A percentile compares a stretch with the other conserved stretches of the same genome.
Conservation (phyloP, 345 rosid genomes). For the Euphorbia lathyris region DNA sequence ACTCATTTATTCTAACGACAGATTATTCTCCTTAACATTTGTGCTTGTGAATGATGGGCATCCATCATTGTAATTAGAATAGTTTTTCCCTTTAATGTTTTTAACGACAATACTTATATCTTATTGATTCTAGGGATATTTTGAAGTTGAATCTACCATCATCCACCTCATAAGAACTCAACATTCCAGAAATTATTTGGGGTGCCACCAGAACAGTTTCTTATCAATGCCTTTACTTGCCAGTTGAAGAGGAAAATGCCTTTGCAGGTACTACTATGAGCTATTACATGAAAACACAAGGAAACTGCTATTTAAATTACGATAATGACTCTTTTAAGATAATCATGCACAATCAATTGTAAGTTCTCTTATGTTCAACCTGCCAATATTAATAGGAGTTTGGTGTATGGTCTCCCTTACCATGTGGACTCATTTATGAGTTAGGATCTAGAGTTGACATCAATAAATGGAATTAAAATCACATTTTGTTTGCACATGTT, state of each 20-base stretch:
- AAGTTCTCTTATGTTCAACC: no score
- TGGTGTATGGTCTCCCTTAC: no score
- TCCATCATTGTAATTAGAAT: background rate
- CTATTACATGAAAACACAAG: constrained; percentile 4
- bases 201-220: constrained; percentile 86
- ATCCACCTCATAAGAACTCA: constrained; percentile 69
- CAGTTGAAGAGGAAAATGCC: constrained; percentile 81
- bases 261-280: constrained; percentile 52
- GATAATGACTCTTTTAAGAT: background rate
- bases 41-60: background rate
- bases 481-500: no score
- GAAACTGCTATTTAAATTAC: background rate
- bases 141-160: constrained; percentile 72
- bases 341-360: no score
- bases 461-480: no score
- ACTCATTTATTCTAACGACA: background rate
- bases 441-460: no score
- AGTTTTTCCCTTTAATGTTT: background rate
- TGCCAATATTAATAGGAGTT: no score
- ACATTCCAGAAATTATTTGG: constrained; percentile 80
- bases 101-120: background rate
- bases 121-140: constrained; percentile 13
- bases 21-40: background rate
- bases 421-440: no score
- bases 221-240: constrained; percentile 73